Conservation (phyloP, 495 filamentous ascomycete species). For the Parachaetomium inaequale region DNA sequence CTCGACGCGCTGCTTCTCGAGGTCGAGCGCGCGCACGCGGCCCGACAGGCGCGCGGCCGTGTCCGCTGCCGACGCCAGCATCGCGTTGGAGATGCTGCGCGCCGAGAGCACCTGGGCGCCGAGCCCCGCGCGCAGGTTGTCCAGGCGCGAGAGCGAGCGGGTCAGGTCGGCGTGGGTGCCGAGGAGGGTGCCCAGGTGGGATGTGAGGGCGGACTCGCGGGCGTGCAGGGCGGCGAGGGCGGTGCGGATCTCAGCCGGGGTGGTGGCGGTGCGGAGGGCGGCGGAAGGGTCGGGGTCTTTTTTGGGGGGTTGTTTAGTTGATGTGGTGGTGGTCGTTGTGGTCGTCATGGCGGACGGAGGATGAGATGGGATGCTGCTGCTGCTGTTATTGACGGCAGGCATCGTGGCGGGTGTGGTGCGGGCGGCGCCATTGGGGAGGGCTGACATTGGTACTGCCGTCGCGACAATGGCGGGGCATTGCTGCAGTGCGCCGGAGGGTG, state of each 20-base stretch:
- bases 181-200: conserved; percentile 69
- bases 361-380: conserved; percentile 16
- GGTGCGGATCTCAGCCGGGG: conserved; percentile 72
- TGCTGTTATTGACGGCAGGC: conserved; percentile 21
- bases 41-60: conserved; percentile 84
- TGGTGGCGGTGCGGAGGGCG: conserved; percentile 63
- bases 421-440: conserved; percentile 39
- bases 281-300: conserved; percentile 24
- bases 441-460: conserved; percentile 36
- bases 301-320: conserved; percentile 2
- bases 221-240: conserved; percentile 68
- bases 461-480: conserved; percentile 34
- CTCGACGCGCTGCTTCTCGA: conserved; percentile 85
- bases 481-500: conserved; percentile 1
- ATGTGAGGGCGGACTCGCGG: conserved; percentile 70
- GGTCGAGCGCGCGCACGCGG: conserved; percentile 79
- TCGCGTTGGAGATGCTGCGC: conserved; percentile 76
- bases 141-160: conserved; percentile 79
- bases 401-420: conserved; percentile 24
- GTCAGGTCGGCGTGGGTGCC: conserved; percentile 78
- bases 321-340: conserved; percentile 8
- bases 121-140: conserved; percentile 82
- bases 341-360: conserved; percentile 1
- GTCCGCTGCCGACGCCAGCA: conserved; percentile 77
- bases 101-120: conserved; percentile 84